Base-by-base conservation (phyloP, 768 basidiomycete species). In the Termitomyces sp. region DNA sequence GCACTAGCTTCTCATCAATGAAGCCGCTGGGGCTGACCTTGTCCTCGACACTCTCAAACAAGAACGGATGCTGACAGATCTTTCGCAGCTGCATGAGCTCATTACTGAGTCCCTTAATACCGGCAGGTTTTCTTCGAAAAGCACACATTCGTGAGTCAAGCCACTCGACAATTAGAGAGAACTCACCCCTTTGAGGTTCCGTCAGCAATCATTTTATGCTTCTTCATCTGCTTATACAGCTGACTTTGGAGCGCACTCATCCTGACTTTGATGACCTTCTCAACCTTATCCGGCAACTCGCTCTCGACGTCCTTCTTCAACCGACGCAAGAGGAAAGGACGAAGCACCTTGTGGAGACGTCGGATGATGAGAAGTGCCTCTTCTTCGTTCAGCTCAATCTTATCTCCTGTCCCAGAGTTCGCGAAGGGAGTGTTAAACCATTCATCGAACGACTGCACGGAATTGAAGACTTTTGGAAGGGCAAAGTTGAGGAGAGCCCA, bases 381-480 rank as follows among this genome's bases (percentile, higher is more conserved):
- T 89, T 98, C 97, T 89, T 99, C 97, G 74, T 96, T 97, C 76
- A 98, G 71, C 77, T 97, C 94, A 68, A 98, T 96, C 82, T 96
- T 97, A 74, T 99, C 97, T 9, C 90, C 89, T 0, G 91, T 91
- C 31, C 96, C 96, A n/a, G 94, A 93, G 71, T 93, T 98, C 58
- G 97, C 96, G 63, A 99, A 99, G 0, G 97, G 97, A 1, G 96
- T 97, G 75, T 98, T 98, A 81, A 98, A 99, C 97, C 97, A 99
- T 67, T 98, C 97, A 65, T 98, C 97, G 69, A 99, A 98, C 21
- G 94, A 96, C 70, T 98, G 96, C 59, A 97, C 94, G 0, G 96
- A 98, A 75, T 98, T 98, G 81, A 99, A 98, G 68, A 98, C 85
- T 73, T 91, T 94, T 14, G 93, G 93, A 5, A 94, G 79, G 35